Percentiles rank a stretch among this genome's conserved stretches.
Conservation (phyloP, 1,284 basidiomycete genomes). For the Wolfiporia cocos region DNA sequence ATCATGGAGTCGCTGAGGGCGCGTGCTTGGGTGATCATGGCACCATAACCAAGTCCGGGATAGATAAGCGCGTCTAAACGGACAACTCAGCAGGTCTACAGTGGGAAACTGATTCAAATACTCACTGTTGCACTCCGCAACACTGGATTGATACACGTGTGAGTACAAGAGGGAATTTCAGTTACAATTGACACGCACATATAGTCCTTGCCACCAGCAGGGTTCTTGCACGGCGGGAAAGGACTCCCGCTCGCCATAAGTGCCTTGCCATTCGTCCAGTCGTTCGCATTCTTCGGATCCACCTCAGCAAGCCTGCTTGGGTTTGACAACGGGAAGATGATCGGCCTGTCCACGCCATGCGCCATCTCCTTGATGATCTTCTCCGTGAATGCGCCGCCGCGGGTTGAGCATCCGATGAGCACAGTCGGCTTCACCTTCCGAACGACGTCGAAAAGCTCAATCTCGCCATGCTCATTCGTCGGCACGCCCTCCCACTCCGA, state of each 20-base stretch:
- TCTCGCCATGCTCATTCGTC: slow-evolving; percentile 36
- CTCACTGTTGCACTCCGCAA: slow-evolving; percentile 71
- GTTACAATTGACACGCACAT: slow-evolving; percentile 39
- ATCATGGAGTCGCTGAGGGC: slow-evolving; percentile 73
- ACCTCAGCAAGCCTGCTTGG: slow-evolving; percentile 76
- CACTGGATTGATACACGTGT: slow-evolving; percentile 29
- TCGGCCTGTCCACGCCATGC: slow-evolving; percentile 60
- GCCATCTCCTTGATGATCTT: slow-evolving; percentile 70
- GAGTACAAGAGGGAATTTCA: not conserved
- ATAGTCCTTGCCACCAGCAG: slow-evolving; percentile 63
- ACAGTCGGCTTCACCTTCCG: slow-evolving; percentile 65
- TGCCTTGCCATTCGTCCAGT: slow-evolving; percentile 75
- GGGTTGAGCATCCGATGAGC: slow-evolving; percentile 82
- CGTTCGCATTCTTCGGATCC: slow-evolving; percentile 63
- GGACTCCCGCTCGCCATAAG: slow-evolving; percentile 80
- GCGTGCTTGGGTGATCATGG: slow-evolving; percentile 58
- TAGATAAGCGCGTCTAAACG: slow-evolving; percentile 69
- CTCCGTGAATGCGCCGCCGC: slow-evolving; percentile 77
- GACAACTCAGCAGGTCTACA: not conserved
- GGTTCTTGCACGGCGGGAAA: slow-evolving; percentile 63
- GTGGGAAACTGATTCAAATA: slow-evolving; percentile 1
- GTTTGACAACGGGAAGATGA: slow-evolving; percentile 82
- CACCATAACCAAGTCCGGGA: slow-evolving; percentile 74
- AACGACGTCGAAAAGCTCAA: slow-evolving; percentile 62
- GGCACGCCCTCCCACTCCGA: slow-evolving; percentile 37